Base-by-base conservation (phyloP, 1,139 yeast genomes). In the Kazachstania sp. region DNA sequence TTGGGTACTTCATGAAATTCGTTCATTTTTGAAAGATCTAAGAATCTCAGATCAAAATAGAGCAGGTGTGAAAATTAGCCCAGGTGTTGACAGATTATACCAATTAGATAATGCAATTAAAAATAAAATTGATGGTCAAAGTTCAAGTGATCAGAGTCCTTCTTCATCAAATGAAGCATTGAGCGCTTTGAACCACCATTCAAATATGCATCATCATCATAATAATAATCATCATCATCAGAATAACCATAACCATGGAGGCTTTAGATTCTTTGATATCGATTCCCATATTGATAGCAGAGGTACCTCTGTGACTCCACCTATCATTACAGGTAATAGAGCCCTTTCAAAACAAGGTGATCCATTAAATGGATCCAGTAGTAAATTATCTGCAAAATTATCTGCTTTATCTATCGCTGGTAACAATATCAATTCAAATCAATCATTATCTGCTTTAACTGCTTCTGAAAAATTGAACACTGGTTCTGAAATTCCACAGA, bases 221-320 rank as follows among this genome's bases (percentile, higher is more conserved):
- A 55, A 52, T 60, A 28, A 59, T 58, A 56, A 29, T 39, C 46
- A 20, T 15, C 31, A 34, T 6, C 36, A 39, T 19, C 16, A 41
- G 29, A 36, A 49, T 41, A 39, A 43, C 28, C 41, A 30, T n/a
- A n/a, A n/a, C 52, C 38, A 63, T 78, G 65, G 80, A 44, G 88
- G 88, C 0, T 83, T 81, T 59, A 90, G 86, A 3, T 82, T 83
- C 61, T 83, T 83, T 61, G 88, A 82, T 60, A 80, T 81, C 54
- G 86, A 81, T 1, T 83, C 79, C 47, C 61, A 56, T 34, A 52
- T 59, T 15, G 59, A 58, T 41, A 59, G 65, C 37, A 52, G 60
- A 43, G 54, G 57, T 38, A 45, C 55, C 3, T 61, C 66, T 3
- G 55, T 51, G 2, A 51, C 51, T 20, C 57, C 45, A 37, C 43